Percentiles rank a stretch among this genome's conserved stretches.
These are phyloP conservation scores for Coemansia sp. DNA, from an alignment of 192 early-diverging fungal genomes.

Conservation along the genomic window DNA sequence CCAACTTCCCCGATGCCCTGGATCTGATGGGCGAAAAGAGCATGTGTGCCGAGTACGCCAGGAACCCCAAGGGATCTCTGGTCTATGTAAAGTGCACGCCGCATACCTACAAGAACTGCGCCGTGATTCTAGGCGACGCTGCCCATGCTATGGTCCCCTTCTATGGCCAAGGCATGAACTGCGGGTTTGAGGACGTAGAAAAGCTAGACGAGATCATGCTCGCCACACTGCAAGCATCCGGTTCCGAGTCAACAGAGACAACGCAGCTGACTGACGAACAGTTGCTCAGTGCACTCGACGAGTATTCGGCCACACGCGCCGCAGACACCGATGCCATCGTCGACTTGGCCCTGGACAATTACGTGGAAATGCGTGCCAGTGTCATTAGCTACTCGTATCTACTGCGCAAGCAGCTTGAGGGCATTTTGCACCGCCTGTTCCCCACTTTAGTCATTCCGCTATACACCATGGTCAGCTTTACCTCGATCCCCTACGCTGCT, in stretches of 20 bases:
- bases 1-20: constrained; percentile 78
- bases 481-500: constrained; percentile 82
- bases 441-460: constrained; percentile 80
- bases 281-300: constrained; percentile 66
- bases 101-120: constrained; percentile 78
- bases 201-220: constrained; percentile 60
- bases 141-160: constrained; percentile 99
- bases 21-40: constrained; percentile 73
- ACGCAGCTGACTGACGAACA: constrained; percentile 33
- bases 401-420: constrained; percentile 80
- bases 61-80: constrained; percentile 83
- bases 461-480: constrained; percentile 97
- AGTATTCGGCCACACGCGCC: constrained; percentile 71
- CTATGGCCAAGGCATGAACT: constrained; percentile 98
- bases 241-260: constrained; percentile 25
- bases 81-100: constrained; percentile 85
- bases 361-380: constrained; percentile 89
- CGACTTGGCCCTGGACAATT: constrained; percentile 93
- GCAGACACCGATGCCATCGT: constrained; percentile 85
- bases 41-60: constrained; percentile 77
- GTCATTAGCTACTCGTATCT: constrained; percentile 78
- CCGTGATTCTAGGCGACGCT: constrained; percentile 89
- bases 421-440: constrained; percentile 69
- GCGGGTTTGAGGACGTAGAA: constrained; percentile 93
- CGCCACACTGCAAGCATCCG: constrained; percentile 61